Evolutionary conservation across 2,329 filamentous ascomycete species (phyloP).

Genomic region (Ceratocystis ficicola): DNA sequence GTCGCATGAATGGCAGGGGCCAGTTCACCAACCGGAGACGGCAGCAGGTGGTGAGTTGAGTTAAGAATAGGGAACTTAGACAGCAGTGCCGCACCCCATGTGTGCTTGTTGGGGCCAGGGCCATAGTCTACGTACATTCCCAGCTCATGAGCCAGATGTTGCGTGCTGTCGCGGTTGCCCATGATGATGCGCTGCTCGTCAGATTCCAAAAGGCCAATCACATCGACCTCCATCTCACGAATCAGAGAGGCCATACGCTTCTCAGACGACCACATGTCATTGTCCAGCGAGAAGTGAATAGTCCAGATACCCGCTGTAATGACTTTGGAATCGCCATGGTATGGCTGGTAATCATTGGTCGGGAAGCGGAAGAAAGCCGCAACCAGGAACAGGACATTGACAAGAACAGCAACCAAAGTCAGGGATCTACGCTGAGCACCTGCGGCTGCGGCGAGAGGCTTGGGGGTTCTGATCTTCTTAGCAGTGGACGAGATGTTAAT

Average conservation of each 20-base stretch:
- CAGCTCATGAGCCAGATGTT: slow-evolving; percentile 87
- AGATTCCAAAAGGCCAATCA: slow-evolving; percentile 85
- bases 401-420: slow-evolving; percentile 47
- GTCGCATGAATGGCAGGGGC: slow-evolving; percentile 97
- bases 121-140: slow-evolving; percentile 99
- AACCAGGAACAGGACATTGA: slow-evolving; percentile 70
- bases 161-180: slow-evolving; percentile 94
- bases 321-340: slow-evolving; percentile 76
- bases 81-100: slow-evolving; percentile 83
- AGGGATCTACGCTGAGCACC: slow-evolving; percentile 41
- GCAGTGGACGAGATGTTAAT: slow-evolving; percentile 37
- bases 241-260: slow-evolving; percentile 83
- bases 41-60: slow-evolving; percentile 88
- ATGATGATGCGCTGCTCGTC: slow-evolving; percentile 97
- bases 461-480: slow-evolving; percentile 26
- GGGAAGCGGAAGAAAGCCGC: slow-evolving; percentile 86
- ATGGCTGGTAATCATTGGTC: slow-evolving; percentile 77
- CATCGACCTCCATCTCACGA: slow-evolving; percentile 90
- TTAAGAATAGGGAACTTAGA: slow-evolving; percentile 98
- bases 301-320: slow-evolving; percentile 97
- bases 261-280: slow-evolving; percentile 98
- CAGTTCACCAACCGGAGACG: slow-evolving; percentile 84
- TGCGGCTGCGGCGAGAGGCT: slow-evolving; percentile 23
- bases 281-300: slow-evolving; percentile 93
- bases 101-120: slow-evolving; percentile 96